Conservation (phyloP, 1,284 basidiomycete genomes). For the Cryptococcus hybrid region DNA sequence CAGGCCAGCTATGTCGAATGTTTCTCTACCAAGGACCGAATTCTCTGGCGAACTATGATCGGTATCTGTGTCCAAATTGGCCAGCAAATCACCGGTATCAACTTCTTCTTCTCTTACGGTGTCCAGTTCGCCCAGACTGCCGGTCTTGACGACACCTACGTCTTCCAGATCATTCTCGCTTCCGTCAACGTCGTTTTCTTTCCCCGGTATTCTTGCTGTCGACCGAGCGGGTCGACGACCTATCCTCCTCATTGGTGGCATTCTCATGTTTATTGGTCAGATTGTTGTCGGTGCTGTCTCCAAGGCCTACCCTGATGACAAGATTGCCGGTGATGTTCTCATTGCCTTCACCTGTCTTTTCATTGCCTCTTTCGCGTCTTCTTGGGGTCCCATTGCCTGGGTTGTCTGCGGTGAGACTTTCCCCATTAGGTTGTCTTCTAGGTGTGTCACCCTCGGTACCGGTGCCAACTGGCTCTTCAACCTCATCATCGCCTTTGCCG, state of each 20-base stretch:
- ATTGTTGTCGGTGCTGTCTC: slow-evolving; percentile 52
- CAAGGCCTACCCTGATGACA: slow-evolving; percentile 31
- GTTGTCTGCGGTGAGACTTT: slow-evolving; percentile 51
- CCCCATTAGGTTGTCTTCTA: slow-evolving; percentile 47
- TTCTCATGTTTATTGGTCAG: slow-evolving; percentile 52
- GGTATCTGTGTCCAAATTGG: slow-evolving; percentile 46
- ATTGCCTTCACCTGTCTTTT: slow-evolving; percentile 55
- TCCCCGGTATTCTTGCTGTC: slow-evolving; percentile 47
- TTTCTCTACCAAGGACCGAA: slow-evolving; percentile 50
- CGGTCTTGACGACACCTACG: slow-evolving; percentile 47
- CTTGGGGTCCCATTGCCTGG: slow-evolving; percentile 52
- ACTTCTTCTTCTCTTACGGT: slow-evolving; percentile 48
- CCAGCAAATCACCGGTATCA: slow-evolving; percentile 51
- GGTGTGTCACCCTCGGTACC: slow-evolving; percentile 50
- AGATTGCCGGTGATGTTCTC: slow-evolving; percentile 50
- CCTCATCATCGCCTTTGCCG: slow-evolving; percentile 48
- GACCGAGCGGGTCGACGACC: slow-evolving; percentile 53
- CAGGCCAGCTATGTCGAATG: slow-evolving; percentile 45
- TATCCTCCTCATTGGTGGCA: slow-evolving; percentile 52
- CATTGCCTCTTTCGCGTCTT: slow-evolving; percentile 53
- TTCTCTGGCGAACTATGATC: slow-evolving; percentile 49
- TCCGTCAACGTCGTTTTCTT: slow-evolving; percentile 49
- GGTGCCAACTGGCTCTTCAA: slow-evolving; percentile 52
- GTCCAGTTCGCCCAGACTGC: slow-evolving; percentile 47
- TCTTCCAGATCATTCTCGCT: slow-evolving; percentile 53